These are phyloP conservation scores for Mycena olivaceomarginata DNA, from an alignment of 768 basidiomycete genomes.

Conservation along the genomic window DNA sequence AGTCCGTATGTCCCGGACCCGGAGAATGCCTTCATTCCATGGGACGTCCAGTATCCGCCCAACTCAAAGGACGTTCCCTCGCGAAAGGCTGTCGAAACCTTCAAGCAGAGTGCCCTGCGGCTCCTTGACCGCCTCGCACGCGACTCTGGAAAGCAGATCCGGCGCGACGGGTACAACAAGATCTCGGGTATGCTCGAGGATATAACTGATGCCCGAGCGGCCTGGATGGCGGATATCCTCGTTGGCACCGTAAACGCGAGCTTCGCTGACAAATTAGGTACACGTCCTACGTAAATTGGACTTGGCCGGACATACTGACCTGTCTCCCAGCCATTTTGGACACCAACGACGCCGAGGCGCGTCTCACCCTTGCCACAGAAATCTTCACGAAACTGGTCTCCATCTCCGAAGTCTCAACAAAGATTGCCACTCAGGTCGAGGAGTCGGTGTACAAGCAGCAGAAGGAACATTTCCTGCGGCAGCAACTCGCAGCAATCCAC, in stretches of 20 bases:
- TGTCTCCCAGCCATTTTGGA: constrained; percentile 73
- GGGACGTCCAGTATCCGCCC: constrained; percentile 69
- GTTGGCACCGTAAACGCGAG: constrained; percentile 79
- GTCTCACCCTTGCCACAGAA: constrained; percentile 80
- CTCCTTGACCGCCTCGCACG: constrained; percentile 80
- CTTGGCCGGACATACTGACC: constrained; percentile 8
- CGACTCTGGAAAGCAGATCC: constrained; percentile 67
- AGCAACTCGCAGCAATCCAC: constrained; percentile 88
- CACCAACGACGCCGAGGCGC: constrained; percentile 75
- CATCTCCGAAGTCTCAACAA: constrained; percentile 88
- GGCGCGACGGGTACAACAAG: constrained; percentile 82
- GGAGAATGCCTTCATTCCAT: constrained; percentile 54
- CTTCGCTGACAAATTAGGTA: constrained; percentile 84
- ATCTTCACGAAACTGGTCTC: constrained; percentile 86
- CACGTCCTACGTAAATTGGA: constrained; percentile 60
- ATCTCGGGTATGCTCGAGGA: constrained; percentile 86
- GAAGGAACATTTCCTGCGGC: constrained; percentile 90
- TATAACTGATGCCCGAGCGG: constrained; percentile 74
- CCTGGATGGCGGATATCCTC: constrained; percentile 88
- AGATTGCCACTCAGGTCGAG: constrained; percentile 87
- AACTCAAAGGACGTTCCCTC: constrained; percentile 68
- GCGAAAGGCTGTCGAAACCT: constrained; percentile 75
- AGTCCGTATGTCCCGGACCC: constrained; percentile 56
- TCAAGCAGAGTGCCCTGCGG: constrained; percentile 80
- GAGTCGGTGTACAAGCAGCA: constrained; percentile 92